Base-by-base conservation (phyloP, 805 yeast genomes). In the Lipomyces lipofer region DNA sequence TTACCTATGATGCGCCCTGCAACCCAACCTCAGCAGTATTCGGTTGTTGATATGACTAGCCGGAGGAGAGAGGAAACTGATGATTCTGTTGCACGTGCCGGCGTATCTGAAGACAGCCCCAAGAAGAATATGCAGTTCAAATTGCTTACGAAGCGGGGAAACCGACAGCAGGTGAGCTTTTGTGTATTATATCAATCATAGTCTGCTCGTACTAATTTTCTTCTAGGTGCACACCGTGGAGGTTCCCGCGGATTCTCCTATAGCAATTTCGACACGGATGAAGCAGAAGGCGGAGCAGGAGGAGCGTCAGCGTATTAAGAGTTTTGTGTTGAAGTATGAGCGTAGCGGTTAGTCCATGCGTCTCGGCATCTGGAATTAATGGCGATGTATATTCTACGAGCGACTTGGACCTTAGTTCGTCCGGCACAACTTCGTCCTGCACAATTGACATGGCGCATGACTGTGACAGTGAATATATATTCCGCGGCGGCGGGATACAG, bases 221-320 rank as follows among this genome's bases (percentile, higher is more conserved):
- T 13, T 12, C 6, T 32, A 56, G 51, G 43, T 61, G 1, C 59
- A 56, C 17, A 38, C 49, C 7, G 54, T 62, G 7, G 62, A 48
- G 5, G 49, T 62, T 1, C 65, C 65, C 7, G 59, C 56, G 3
- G 46, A 62, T 38, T 62, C 65, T 2, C 48, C 58, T 15, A 48
- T 62, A 9, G 65, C 63, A n/a, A 35, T 59, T 9, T 52, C 64
- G 6, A 53, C 64, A 21, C 50, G 59, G 30, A 40, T 40, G 46
- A 62, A 59, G 48, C 60, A 56, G 28, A 56, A 61, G 36, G 62
- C 56, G 35, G 59, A 54, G 22, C 43, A 51, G 27, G 55, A 49
- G 38, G 64, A 62, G 38, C 46, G 60, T 15, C 56, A 59, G 42
- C 50, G 48, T n/a, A 56, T 62, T 32, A 62, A 62, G 47, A 47